These are phyloP conservation scores for Solanum corneliomulleri DNA, from an alignment of 257 asterid genomes.

Conservation along the genomic window DNA sequence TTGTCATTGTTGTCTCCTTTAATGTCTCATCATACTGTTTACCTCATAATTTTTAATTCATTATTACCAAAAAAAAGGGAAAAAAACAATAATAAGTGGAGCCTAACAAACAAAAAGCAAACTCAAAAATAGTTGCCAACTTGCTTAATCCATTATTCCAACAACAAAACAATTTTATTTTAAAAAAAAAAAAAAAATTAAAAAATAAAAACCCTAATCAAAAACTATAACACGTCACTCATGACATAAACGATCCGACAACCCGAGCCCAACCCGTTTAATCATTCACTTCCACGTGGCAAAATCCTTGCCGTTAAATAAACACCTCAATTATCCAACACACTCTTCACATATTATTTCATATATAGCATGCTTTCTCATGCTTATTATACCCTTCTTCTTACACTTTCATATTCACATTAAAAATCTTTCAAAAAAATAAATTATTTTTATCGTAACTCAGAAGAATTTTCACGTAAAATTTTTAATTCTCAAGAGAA, in stretches of 20 bases:
- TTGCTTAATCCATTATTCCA: background rate
- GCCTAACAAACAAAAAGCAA: background rate
- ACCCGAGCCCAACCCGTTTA: background rate
- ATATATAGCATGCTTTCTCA: background rate
- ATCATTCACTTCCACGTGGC: slow-evolving; percentile 12
- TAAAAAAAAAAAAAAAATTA: too few species aligned
- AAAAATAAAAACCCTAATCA: background rate
- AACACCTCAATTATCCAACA: background rate
- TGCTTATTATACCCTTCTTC: background rate
- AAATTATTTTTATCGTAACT: background rate
- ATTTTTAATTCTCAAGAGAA: background rate
- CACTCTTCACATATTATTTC: background rate
- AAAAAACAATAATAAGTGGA: background rate
- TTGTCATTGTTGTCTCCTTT: background rate
- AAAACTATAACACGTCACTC: slow-evolving; percentile 7
- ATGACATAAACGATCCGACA: slow-evolving; percentile 24
- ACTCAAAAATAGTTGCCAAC: background rate
- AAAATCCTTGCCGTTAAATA: slow-evolving; percentile 2
- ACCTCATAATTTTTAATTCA: background rate
- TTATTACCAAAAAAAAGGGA: background rate
- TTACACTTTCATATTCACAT: background rate
- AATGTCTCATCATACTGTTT: background rate
- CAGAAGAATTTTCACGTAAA: background rate
- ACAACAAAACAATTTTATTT: background rate
- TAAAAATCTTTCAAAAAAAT: background rate